These are phyloP conservation scores for Hyaloscypha finlandica DNA, from an alignment of 495 filamentous ascomycete species.

Conservation along the genomic window DNA sequence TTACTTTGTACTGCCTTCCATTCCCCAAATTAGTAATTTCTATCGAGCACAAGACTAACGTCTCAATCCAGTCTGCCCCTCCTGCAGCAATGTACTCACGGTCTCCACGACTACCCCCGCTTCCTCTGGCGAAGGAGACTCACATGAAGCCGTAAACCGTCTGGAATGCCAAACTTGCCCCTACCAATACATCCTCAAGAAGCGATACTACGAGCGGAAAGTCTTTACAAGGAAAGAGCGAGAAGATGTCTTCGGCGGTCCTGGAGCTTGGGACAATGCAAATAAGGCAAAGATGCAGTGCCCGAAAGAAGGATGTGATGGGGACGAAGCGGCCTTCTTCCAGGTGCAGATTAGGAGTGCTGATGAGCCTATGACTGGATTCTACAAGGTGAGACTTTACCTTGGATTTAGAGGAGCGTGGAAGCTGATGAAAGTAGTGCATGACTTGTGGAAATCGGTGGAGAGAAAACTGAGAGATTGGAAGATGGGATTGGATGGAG, in stretches of 20 bases:
- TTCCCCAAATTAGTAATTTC: not conserved
- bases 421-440: constrained; percentile 43
- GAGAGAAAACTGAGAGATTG: constrained; percentile 48
- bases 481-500: not conserved
- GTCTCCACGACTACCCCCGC: constrained; percentile 36
- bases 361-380: constrained; percentile 97
- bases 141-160: constrained; percentile 59
- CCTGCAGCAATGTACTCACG: constrained; percentile 87
- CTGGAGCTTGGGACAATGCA: constrained; percentile 85
- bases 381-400: constrained; percentile 68
- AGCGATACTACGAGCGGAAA: constrained; percentile 74
- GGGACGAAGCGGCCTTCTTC: constrained; percentile 84
- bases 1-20: constrained; percentile 59
- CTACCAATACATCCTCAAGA: constrained; percentile 75
- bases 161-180: constrained; percentile 95
- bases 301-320: constrained; percentile 70
- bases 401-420: not conserved
- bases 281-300: constrained; percentile 79
- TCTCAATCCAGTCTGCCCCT: constrained; percentile 73
- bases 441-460: constrained; percentile 59
- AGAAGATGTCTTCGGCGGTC: constrained; percentile 89
- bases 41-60: constrained; percentile 48
- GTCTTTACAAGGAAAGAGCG: constrained; percentile 77
- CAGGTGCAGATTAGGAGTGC: constrained; percentile 97
- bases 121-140: constrained; percentile 40